phyloP scores from a whole-genome alignment of 192 early-diverging fungal genomes.

The Globomyces pollinis-pini region DNA sequence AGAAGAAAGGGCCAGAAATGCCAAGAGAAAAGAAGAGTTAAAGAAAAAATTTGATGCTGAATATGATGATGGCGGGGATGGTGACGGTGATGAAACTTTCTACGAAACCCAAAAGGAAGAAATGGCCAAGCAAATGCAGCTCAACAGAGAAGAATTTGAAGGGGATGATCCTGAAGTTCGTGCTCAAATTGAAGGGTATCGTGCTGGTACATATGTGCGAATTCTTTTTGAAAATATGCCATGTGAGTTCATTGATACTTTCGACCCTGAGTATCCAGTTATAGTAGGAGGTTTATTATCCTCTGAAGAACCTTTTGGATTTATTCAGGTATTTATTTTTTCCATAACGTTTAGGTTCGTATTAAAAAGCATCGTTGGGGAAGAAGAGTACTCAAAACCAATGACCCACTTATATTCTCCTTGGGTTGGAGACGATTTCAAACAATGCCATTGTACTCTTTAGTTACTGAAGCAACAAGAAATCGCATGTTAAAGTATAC shows the following conservation, averaged over 20 bases:
- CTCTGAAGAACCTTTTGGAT: slow-evolving; percentile 88
- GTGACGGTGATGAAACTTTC: slow-evolving; percentile 69
- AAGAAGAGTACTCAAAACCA: slow-evolving; percentile 89
- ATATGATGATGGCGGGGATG: slow-evolving; percentile 61
- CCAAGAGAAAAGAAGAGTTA: slow-evolving; percentile 78
- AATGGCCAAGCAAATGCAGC: slow-evolving; percentile 71
- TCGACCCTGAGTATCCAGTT: slow-evolving; percentile 85
- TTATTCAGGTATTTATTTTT: no score
- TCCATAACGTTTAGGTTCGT: no score
- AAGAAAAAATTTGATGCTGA: slow-evolving; percentile 91
- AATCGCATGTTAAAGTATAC: slow-evolving; percentile 99
- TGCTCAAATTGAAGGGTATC: slow-evolving; percentile 83
- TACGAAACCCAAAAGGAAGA: slow-evolving; percentile 87
- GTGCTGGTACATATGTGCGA: slow-evolving; percentile 89
- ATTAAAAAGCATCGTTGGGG: slow-evolving; percentile 98
- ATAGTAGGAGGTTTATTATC: slow-evolving; percentile 83
- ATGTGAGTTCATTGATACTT: slow-evolving; percentile 87
- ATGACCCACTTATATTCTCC: slow-evolving; percentile 96
- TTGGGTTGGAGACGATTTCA: slow-evolving; percentile 98
- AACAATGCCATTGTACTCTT: slow-evolving; percentile 88
- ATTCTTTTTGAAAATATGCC: slow-evolving; percentile 86
- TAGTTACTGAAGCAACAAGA: slow-evolving; percentile 70
- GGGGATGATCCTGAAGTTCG: slow-evolving; percentile 65
- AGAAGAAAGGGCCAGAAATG: slow-evolving; percentile 41
- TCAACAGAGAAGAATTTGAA: slow-evolving; percentile 84